These are phyloP conservation scores for Venturia oleaginea DNA, from an alignment of 2,329 filamentous ascomycete species.

Conservation along the genomic window DNA sequence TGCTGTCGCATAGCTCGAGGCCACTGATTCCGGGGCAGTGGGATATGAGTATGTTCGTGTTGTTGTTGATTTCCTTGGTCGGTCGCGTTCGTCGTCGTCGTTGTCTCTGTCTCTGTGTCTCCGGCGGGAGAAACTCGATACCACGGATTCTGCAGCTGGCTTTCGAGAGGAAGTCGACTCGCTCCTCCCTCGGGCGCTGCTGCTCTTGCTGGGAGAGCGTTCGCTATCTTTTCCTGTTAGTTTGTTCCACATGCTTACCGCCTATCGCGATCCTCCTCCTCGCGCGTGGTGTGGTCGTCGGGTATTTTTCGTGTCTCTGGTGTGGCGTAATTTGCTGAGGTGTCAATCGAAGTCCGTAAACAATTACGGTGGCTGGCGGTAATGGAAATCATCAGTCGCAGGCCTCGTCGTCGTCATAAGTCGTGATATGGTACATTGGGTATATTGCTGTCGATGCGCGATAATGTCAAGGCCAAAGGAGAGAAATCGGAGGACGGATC, in stretches of 20 bases:
- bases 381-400: conserved; percentile 1
- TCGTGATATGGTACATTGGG: conserved; percentile 7
- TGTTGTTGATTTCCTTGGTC: conserved; percentile 14
- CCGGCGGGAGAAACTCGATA: background rate
- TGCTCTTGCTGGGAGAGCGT: background rate
- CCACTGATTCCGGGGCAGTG: conserved; percentile 24
- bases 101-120: background rate
- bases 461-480: background rate
- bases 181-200: background rate
- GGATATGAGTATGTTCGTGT: conserved; percentile 21
- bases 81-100: conserved; percentile 16
- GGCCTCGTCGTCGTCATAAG: background rate
- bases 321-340: background rate
- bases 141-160: background rate
- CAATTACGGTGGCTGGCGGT: background rate
- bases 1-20: conserved; percentile 32
- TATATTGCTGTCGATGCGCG: conserved; percentile 3
- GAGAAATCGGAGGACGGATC: background rate
- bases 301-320: background rate
- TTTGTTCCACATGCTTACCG: conserved; percentile 1
- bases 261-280: background rate
- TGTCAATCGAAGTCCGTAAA: background rate
- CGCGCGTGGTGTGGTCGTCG: background rate
- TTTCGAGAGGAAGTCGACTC: background rate
- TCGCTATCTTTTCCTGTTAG: conserved; percentile 4